Evolutionary conservation across 345 rosid species (phyloP).

Genomic region (Noccaea caerulescens): DNA sequence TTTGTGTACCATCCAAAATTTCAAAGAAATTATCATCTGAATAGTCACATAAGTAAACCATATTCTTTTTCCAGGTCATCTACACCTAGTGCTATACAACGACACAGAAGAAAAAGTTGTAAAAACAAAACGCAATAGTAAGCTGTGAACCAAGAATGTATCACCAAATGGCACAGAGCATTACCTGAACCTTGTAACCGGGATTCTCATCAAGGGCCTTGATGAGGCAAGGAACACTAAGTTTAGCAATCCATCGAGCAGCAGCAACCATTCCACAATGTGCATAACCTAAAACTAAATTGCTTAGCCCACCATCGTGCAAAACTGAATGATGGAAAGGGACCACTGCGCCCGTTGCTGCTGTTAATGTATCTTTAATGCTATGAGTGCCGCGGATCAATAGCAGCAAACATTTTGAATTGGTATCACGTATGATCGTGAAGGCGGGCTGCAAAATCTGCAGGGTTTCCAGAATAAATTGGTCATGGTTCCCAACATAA

Average conservation of each 20-base stretch:
- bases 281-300: slow-evolving; percentile 94
- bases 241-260: slow-evolving; percentile 97
- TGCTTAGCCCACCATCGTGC: slow-evolving; percentile 92
- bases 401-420: slow-evolving; percentile 67
- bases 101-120: not conserved
- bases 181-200: slow-evolving; percentile 80
- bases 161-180: slow-evolving; percentile 3
- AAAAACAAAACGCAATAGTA: not conserved
- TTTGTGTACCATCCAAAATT: not conserved
- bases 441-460: slow-evolving; percentile 98
- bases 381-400: slow-evolving; percentile 96
- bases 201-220: slow-evolving; percentile 74
- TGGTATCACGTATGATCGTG: slow-evolving; percentile 75
- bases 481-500: slow-evolving; percentile 25
- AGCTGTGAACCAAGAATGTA: slow-evolving; percentile 15
- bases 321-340: slow-evolving; percentile 98
- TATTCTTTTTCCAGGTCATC: not conserved
- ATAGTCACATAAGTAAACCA: not conserved
- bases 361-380: slow-evolving; percentile 96
- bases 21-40: not conserved
- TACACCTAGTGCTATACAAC: not conserved
- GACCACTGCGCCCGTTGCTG: slow-evolving; percentile 96
- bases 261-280: slow-evolving; percentile 99
- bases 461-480: slow-evolving; percentile 29
- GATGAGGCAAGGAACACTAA: slow-evolving; percentile 76